A percentile compares a stretch with the other conserved stretches of the same genome.
phyloP scores from a whole-genome alignment of 768 basidiomycete species.

The Serpula lacrymans region DNA sequence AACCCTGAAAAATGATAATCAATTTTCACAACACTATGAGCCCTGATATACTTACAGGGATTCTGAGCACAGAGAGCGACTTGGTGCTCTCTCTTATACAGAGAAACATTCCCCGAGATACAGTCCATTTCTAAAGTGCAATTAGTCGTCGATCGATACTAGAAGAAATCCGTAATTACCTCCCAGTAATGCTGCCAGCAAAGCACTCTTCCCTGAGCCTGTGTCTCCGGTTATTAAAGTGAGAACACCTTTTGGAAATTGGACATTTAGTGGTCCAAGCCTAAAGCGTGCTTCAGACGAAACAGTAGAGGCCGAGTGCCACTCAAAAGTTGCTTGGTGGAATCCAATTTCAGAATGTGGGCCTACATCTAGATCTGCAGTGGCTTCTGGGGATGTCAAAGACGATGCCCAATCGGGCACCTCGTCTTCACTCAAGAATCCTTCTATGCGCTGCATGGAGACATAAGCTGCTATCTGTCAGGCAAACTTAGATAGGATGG shows the following conservation, averaged over 20 bases:
- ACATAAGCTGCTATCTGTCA: slow-evolving; percentile 51
- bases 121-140: slow-evolving; percentile 53
- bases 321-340: slow-evolving; percentile 50
- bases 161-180: slow-evolving; percentile 36
- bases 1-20: slow-evolving; percentile 48
- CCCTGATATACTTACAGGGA: slow-evolving; percentile 44
- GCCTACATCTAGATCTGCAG: neutral
- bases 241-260: slow-evolving; percentile 55
- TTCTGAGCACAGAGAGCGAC: slow-evolving; percentile 71
- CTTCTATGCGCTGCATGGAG: slow-evolving; percentile 78
- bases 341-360: slow-evolving; percentile 44
- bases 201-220: slow-evolving; percentile 66
- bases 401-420: slow-evolving; percentile 78
- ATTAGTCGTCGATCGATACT: slow-evolving; percentile 1
- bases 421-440: slow-evolving; percentile 68
- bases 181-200: slow-evolving; percentile 63
- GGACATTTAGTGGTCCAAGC: slow-evolving; percentile 54
- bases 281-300: slow-evolving; percentile 40
- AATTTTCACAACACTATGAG: slow-evolving; percentile 22
- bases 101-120: slow-evolving; percentile 46
- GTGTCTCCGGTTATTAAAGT: slow-evolving; percentile 64
- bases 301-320: slow-evolving; percentile 40
- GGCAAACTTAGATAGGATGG: neutral
- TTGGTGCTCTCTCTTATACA: slow-evolving; percentile 54
- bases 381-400: slow-evolving; percentile 35